Evolutionary conservation across 768 basidiomycete genomes (phyloP).

Genomic region (Naganishia onofrii): DNA sequence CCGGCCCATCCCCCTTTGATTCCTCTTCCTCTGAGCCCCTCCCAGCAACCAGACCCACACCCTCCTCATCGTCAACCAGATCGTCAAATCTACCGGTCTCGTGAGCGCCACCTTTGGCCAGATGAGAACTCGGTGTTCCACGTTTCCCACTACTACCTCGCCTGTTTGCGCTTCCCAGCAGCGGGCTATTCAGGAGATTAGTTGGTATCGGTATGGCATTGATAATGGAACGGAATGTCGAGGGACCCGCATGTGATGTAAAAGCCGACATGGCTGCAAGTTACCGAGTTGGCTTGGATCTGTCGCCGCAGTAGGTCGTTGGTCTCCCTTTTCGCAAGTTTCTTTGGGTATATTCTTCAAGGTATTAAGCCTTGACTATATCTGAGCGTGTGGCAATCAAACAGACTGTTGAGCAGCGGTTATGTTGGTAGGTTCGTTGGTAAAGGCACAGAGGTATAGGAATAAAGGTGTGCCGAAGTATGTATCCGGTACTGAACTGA

Average conservation of each 20-base stretch:
- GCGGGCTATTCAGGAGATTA: neutral
- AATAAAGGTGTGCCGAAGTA: neutral
- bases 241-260: neutral
- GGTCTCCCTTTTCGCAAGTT: neutral
- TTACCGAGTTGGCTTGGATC: conserved; percentile 1
- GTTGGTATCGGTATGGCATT: conserved; percentile 5
- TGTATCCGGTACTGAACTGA: neutral
- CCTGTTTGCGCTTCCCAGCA: neutral
- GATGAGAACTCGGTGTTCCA: neutral
- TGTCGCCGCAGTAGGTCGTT: neutral
- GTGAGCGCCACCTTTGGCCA: conserved; percentile 1
- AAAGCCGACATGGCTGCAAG: neutral
- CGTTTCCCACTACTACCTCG: neutral
- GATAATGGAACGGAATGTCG: conserved; percentile 11
- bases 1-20: conserved; percentile 10
- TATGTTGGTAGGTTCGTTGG: no score
- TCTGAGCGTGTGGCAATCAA: neutral
- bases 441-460: no score
- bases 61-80: conserved; percentile 29
- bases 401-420: no score
- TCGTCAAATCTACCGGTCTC: conserved; percentile 24
- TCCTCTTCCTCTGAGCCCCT: conserved; percentile 31
- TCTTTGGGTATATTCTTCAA: neutral
- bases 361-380: neutral
- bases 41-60: conserved; percentile 36